Percentiles rank a stretch among this genome's conserved stretches.
Conservation (phyloP, 2,329 filamentous ascomycete genomes). For the Exophiala alcalophila region DNA sequence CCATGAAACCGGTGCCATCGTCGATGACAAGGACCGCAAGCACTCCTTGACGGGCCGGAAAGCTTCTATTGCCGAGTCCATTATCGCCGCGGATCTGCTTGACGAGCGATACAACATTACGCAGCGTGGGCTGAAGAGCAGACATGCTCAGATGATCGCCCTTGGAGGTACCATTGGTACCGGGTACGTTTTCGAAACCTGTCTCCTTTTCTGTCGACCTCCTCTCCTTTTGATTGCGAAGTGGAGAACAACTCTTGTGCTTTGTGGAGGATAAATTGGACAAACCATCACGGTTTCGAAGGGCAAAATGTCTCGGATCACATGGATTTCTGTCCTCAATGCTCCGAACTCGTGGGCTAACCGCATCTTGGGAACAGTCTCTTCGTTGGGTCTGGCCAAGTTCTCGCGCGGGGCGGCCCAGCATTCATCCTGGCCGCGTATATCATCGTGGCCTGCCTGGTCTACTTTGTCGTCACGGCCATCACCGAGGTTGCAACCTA, state of each 20-base stretch:
- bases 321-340: too few species aligned
- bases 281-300: too few species aligned
- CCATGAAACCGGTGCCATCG: slow-evolving; percentile 1
- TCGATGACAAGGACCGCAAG: slow-evolving; percentile 14
- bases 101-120: slow-evolving; percentile 42
- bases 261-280: too few species aligned
- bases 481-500: slow-evolving; percentile 44
- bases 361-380: slow-evolving; percentile 15
- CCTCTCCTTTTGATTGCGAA: too few species aligned
- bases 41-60: slow-evolving; percentile 16
- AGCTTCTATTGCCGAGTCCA: slow-evolving; percentile 27
- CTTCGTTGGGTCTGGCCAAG: slow-evolving; percentile 27
- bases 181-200: slow-evolving; percentile 16
- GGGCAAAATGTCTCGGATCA: too few species aligned
- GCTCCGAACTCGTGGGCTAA: slow-evolving; percentile 1
- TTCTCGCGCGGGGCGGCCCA: slow-evolving; percentile 26
- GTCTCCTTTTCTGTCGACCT: background rate
- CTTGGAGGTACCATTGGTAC: slow-evolving; percentile 30
- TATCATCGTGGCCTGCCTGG: slow-evolving; percentile 42
- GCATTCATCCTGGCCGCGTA: slow-evolving; percentile 29
- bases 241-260: too few species aligned
- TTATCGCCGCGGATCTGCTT: slow-evolving; percentile 41
- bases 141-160: slow-evolving; percentile 42
- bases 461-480: slow-evolving; percentile 49
- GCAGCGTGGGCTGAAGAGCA: slow-evolving; percentile 42